A percentile compares a stretch with the other conserved stretches of the same genome.
These are phyloP conservation scores for Termitomyces sp. DNA, from an alignment of 768 basidiomycete species.

Conservation along the genomic window DNA sequence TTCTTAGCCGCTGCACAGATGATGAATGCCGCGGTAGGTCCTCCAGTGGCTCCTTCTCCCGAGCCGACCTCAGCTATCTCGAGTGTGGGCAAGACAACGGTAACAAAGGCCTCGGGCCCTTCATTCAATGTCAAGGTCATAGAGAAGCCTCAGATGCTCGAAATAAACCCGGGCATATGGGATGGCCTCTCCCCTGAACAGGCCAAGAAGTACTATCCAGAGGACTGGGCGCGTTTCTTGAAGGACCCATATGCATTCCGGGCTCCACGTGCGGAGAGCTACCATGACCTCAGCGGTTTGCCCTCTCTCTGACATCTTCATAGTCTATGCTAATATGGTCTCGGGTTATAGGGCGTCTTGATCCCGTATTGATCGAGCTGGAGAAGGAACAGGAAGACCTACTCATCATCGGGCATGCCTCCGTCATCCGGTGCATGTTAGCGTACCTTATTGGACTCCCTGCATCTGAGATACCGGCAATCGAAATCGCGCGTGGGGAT, in stretches of 20 bases:
- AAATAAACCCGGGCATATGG: slow-evolving; percentile 98
- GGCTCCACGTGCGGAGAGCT: slow-evolving; percentile 93
- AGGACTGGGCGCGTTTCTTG: slow-evolving; percentile 90
- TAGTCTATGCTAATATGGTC: not conserved
- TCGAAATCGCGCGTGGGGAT: slow-evolving; percentile 95
- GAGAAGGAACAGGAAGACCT: slow-evolving; percentile 94
- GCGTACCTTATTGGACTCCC: slow-evolving; percentile 92
- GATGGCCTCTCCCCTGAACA: slow-evolving; percentile 92
- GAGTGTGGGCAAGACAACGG: slow-evolving; percentile 4
- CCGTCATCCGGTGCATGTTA: slow-evolving; percentile 94
- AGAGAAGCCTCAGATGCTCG: slow-evolving; percentile 95
- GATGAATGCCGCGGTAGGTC: slow-evolving; percentile 6
- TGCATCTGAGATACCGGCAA: slow-evolving; percentile 94
- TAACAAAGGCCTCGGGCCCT: slow-evolving; percentile 12
- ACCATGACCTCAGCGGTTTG: slow-evolving; percentile 89
- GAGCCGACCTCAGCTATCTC: slow-evolving; percentile 7
- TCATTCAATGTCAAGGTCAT: slow-evolving; percentile 72
- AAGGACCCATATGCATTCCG: slow-evolving; percentile 92
- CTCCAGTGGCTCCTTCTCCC: slow-evolving; percentile 7
- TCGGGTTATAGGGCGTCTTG: slow-evolving; percentile 73
- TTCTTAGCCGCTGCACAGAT: slow-evolving; percentile 51
- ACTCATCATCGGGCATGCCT: slow-evolving; percentile 94
- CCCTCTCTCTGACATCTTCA: not conserved
- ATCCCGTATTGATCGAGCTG: slow-evolving; percentile 88
- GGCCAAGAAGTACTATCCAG: slow-evolving; percentile 85